Percentiles rank a stretch among this genome's conserved stretches.
Evolutionary conservation across 2,329 filamentous ascomycete species (phyloP).

Genomic region (Nothopassalora personata): DNA sequence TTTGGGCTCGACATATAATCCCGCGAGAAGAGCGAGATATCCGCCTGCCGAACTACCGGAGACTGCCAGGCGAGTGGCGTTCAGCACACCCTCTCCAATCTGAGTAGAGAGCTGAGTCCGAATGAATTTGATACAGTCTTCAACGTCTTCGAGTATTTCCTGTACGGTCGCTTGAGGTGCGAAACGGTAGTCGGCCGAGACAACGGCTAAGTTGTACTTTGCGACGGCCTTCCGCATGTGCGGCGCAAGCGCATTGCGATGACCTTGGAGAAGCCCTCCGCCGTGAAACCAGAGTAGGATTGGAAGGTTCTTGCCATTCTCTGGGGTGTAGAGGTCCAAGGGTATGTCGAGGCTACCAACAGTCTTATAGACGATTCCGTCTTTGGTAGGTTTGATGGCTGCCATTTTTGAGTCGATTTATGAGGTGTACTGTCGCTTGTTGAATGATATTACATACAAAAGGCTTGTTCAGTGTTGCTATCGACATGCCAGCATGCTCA

Average conservation of each 20-base stretch:
- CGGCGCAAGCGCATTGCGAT: constrained; percentile 21
- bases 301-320: constrained; percentile 13
- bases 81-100: constrained; percentile 14
- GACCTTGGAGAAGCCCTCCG: constrained; percentile 30
- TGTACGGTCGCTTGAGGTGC: constrained; percentile 30
- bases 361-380: constrained; percentile 23
- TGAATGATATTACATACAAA: not conserved
- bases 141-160: constrained; percentile 29
- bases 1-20: constrained; percentile 30
- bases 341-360: constrained; percentile 18
- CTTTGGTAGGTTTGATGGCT: constrained; percentile 13
- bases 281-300: constrained; percentile 26
- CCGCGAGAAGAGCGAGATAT: constrained; percentile 29
- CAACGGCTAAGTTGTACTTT: constrained; percentile 23
- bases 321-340: constrained; percentile 22
- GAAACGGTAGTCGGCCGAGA: constrained; percentile 32
- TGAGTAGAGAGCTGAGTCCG: constrained; percentile 16
- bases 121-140: constrained; percentile 28
- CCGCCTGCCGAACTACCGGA: constrained; percentile 29
- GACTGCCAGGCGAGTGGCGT: constrained; percentile 24
- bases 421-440: not conserved
- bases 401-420: constrained; percentile 6
- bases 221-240: constrained; percentile 24
- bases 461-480: not conserved
- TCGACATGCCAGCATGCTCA: not conserved